Evolutionary conservation across 2,329 filamentous ascomycete species (phyloP).

Genomic region (Alternaria rosae): DNA sequence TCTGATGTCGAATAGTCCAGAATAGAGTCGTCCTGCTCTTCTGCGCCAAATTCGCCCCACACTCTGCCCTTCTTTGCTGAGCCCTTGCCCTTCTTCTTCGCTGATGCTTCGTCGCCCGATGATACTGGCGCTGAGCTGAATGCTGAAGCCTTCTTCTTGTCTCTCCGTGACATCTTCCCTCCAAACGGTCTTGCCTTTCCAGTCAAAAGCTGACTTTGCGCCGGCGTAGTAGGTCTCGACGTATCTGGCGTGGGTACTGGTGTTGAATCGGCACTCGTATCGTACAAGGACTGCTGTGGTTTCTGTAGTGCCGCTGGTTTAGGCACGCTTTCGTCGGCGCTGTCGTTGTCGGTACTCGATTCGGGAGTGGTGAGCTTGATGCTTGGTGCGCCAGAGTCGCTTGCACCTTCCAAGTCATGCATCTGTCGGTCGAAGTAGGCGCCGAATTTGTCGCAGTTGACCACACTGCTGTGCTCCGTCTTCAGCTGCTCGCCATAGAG

Average conservation of each 20-base stretch:
- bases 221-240: conserved; percentile 81
- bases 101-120: conserved; percentile 80
- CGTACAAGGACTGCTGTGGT: conserved; percentile 42
- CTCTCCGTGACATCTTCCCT: conserved; percentile 79
- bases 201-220: conserved; percentile 70
- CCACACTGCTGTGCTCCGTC: conserved; percentile 77
- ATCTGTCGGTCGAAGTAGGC: conserved; percentile 95
- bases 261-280: conserved; percentile 71
- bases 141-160: conserved; percentile 70
- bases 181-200: conserved; percentile 74
- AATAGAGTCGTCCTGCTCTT: conserved; percentile 78
- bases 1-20: conserved; percentile 85
- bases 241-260: conserved; percentile 74
- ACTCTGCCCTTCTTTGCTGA: conserved; percentile 82
- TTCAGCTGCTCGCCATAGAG: conserved; percentile 89
- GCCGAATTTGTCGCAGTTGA: conserved; percentile 81
- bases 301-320: conserved; percentile 61
- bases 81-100: conserved; percentile 65
- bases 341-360: conserved; percentile 58
- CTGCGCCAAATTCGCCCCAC: conserved; percentile 92
- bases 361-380: conserved; percentile 58
- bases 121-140: conserved; percentile 68
- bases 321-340: conserved; percentile 60
- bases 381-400: conserved; percentile 44
- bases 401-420: conserved; percentile 74